A percentile compares a stretch with the other conserved stretches of the same genome.
Conservation (phyloP, 2,329 filamentous ascomycete genomes). For the Alternaria gaisen region DNA sequence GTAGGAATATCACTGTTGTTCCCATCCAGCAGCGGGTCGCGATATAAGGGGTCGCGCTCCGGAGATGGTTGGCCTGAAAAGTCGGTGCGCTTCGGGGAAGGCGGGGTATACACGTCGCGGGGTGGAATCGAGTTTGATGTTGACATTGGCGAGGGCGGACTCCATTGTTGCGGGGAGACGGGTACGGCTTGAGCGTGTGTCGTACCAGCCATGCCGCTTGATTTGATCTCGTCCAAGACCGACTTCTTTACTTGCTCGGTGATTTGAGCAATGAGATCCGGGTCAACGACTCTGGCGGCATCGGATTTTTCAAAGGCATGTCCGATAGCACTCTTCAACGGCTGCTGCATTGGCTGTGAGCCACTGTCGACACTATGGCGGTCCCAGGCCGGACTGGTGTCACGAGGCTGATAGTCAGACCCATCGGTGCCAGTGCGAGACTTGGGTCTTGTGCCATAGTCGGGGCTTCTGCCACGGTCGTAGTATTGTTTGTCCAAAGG, state of each 20-base stretch:
- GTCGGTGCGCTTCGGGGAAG: constrained; percentile 58
- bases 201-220: constrained; percentile 46
- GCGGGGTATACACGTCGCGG: constrained; percentile 63
- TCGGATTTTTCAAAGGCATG: constrained; percentile 64
- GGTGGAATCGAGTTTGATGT: constrained; percentile 59
- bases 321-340: constrained; percentile 66
- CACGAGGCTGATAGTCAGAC: constrained; percentile 39
- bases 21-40: constrained; percentile 44
- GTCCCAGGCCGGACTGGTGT: constrained; percentile 15
- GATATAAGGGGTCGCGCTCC: constrained; percentile 48
- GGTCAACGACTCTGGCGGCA: constrained; percentile 62
- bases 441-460: constrained; percentile 30
- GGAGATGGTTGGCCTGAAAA: constrained; percentile 40
- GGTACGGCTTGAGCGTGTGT: constrained; percentile 41
- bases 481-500: constrained; percentile 37
- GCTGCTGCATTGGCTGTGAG: constrained; percentile 54
- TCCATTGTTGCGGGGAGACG: constrained; percentile 47
- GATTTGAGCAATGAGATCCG: constrained; percentile 68
- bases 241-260: constrained; percentile 64
- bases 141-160: constrained; percentile 55
- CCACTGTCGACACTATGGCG: constrained; percentile 10
- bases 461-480: constrained; percentile 37
- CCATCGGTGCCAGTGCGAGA: constrained; percentile 43
- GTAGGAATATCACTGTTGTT: constrained; percentile 40
- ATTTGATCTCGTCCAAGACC: constrained; percentile 58